Evolutionary conservation across 75 land plant genomes (phyloP).

Genomic region (Adiantum capillusveneris): DNA sequence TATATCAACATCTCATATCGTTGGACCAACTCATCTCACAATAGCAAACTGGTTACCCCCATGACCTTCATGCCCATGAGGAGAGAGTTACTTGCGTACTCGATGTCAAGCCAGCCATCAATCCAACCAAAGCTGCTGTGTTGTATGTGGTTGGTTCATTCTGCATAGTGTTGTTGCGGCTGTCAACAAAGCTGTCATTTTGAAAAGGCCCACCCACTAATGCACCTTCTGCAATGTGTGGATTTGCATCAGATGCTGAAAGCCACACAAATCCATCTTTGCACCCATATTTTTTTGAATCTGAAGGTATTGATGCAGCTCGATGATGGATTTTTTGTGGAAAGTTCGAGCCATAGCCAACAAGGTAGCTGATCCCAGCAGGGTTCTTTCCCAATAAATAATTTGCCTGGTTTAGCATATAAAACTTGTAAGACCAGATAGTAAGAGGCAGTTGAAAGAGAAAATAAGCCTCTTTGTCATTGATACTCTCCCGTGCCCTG

Average conservation of each 20-base stretch:
- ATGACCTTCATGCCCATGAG: neutral
- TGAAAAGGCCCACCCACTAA: conserved; percentile 75
- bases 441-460: no score
- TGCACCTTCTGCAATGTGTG: conserved; percentile 60
- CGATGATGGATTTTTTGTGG: conserved; percentile 73
- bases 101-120: conserved; percentile 65
- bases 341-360: conserved; percentile 66
- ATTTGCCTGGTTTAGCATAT: conserved; percentile 71
- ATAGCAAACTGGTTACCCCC: neutral
- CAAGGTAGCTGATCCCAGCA: conserved; percentile 65
- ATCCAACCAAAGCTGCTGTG: conserved; percentile 68
- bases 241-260: conserved; percentile 33
- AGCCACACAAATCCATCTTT: conserved; percentile 61
- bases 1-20: no score
- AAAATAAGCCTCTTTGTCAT: no score
- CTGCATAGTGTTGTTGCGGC: conserved; percentile 60
- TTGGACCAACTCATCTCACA: no score
- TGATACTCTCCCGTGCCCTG: no score
- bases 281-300: conserved; percentile 28
- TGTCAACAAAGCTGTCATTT: conserved; percentile 40
- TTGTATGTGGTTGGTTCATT: conserved; percentile 85
- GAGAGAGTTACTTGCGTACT: conserved; percentile 31
- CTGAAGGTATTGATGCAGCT: conserved; percentile 75
- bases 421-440: neutral
- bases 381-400: conserved; percentile 73